Base-by-base conservation (phyloP, 1,284 basidiomycete species). In the Fomitopsis palustris region DNA sequence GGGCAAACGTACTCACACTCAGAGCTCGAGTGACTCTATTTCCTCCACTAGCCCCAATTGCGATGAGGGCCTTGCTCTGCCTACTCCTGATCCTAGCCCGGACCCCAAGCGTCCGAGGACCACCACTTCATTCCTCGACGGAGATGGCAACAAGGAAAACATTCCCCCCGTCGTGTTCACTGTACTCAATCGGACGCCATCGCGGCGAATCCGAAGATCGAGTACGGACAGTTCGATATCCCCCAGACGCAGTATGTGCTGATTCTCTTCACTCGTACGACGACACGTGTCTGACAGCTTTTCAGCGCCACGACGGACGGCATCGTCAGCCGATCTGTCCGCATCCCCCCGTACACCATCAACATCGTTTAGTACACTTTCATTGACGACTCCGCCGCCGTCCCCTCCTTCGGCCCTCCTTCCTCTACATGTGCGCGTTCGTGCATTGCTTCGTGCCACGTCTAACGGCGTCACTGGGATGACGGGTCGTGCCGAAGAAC, bases 61-160 rank as follows among this genome's bases (percentile, higher is more conserved):
- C 60, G 64, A 67, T 37, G 53, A 60, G 42, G 43, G 57, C 1
- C 27, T 59, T 19, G 53, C 61, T 45, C 76, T 81, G 19, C 78
- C 77, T 58, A 85, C 86, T 0, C 86, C 86, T 8, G 85, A 87
- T 59, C 71, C 76, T 19, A 85, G 83, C 4, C 87, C 87, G n/a
- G 82, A 80, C 65, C 74, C 81, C 37, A 90, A 90, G 73, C 84
- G 87, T 54, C 72, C 78, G 41, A 80, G 82, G 53, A 83, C 79
- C 19, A 78, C 79, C 5, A 68, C 70, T 4, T 72, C 72, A 2
- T 62, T 72, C 21, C 58, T 78, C n/a, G 85, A 86, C 37, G 57
- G 79, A 39, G 81, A 84, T 53, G 76, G 78, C 29, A 90, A 90
- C 72, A 90, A 90, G 76, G 88, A 90, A 70, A 90, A 90, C 65